Percentiles rank a stretch among this genome's conserved stretches.
Evolutionary conservation across 805 yeast species (phyloP).

Genomic region (Ogataea salicorniae): DNA sequence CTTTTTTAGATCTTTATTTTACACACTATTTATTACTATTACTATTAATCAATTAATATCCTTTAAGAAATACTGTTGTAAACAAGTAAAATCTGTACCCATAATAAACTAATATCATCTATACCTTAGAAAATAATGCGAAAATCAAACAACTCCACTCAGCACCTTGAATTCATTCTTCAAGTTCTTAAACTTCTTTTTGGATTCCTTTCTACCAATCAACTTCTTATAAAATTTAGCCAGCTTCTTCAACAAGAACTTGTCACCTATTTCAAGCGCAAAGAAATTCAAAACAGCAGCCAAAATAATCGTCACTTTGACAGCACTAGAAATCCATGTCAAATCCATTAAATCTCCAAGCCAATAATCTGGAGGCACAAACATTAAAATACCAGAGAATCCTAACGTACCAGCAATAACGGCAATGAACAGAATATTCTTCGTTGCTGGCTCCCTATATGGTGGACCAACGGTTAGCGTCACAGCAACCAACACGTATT

Average conservation of each 20-base stretch:
- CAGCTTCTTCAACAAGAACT: conserved; percentile 35
- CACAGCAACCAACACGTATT: conserved; percentile 79
- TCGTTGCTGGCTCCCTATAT: conserved; percentile 68
- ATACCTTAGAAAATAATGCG: not conserved
- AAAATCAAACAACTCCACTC: not conserved
- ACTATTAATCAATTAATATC: too few species aligned
- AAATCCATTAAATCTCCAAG: conserved; percentile 73
- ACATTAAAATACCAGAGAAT: conserved; percentile 52
- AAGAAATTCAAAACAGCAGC: conserved; percentile 46
- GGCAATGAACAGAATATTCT: conserved; percentile 65
- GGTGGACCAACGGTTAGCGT: conserved; percentile 93
- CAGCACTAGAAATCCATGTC: conserved; percentile 48
- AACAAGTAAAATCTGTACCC: too few species aligned
- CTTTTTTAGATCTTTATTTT: too few species aligned
- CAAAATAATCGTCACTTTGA: conserved; percentile 47
- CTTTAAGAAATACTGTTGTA: too few species aligned
- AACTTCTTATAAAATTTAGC: conserved; percentile 36
- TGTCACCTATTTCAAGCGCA: conserved; percentile 42
- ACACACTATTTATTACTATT: too few species aligned
- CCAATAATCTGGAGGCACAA: conserved; percentile 43
- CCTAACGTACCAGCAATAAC: conserved; percentile 49
- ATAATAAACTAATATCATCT: too few species aligned
- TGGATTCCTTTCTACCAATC: conserved; percentile 26
- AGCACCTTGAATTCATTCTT: conserved; percentile 22
- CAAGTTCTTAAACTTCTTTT: conserved; percentile 36